Base-by-base conservation (phyloP, 2,329 filamentous ascomycete genomes). In the Colletotrichum lupini region DNA sequence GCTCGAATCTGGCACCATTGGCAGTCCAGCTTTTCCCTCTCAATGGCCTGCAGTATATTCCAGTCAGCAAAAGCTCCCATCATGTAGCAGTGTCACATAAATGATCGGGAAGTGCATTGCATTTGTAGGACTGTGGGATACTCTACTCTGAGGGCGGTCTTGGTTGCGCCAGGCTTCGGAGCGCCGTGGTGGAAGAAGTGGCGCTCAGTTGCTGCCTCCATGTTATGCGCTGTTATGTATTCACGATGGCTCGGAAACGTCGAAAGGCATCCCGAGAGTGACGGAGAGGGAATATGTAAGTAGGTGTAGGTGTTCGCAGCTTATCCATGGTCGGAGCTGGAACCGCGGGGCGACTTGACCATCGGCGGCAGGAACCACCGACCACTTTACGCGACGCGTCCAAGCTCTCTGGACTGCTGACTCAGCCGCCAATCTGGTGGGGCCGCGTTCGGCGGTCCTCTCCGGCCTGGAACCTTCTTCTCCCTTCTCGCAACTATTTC, bases 1-100 rank as follows among this genome's bases (percentile, higher is more conserved):
- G 83, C 80, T 7, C 88, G 86, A 42, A 92, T 83, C 78, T 92
- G 90, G 77, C 91, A 92, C 83, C 85, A 90, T 76, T 92, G 90
- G 75, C 90, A 92, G n/a, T 79, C 75, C 2, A 77, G 68, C 62
- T 83, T 84, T 63, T 88, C 85, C 5, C 80, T 80, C 22, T 82
- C 77, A 19, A 77, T 76, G 56, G 80, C 79, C 83, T 86, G 55
- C 28, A 72, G 75, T 72, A 30, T 5, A 5, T 19, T 28, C 8
- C 58, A 32, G 59, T 74, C 37, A 75, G 64, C 26, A 59, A 26
- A 32, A 1, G 12, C 11, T 24, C n/a, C 30, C 26, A 5, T 19
- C 19, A 4, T 49, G 6, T 49, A 49, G 42, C 42, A 7, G 42
- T 16, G 4, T 49, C 2, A 11, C 7, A 9, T 3, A 5, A n/a